phyloP scores from a whole-genome alignment of 768 basidiomycete genomes.

The Kwoniella sp. region DNA sequence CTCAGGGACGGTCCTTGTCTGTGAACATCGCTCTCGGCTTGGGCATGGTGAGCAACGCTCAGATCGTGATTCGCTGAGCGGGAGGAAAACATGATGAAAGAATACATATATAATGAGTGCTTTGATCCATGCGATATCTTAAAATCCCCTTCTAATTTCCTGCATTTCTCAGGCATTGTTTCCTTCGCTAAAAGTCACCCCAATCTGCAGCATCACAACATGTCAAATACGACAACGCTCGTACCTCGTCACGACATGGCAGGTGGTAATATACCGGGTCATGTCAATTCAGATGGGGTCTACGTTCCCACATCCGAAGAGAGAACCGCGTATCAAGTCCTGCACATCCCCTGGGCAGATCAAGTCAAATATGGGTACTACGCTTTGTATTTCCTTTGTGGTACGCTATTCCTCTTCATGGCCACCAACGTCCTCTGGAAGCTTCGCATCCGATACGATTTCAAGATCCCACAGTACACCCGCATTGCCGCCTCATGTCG shows the following conservation, averaged over 20 bases:
- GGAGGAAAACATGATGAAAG: no score
- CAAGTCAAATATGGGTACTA: constrained; percentile 18
- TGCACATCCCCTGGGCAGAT: constrained; percentile 13
- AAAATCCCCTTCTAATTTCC: no score
- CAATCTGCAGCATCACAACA: no score
- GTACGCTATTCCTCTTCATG: background rate
- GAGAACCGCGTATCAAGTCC: constrained; percentile 15
- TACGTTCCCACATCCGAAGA: constrained; percentile 18
- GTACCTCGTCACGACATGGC: background rate
- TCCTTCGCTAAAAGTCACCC: no score
- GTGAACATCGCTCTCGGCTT: no score
- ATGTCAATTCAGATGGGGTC: constrained; percentile 10
- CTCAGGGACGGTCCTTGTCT: background rate
- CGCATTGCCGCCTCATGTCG: background rate
- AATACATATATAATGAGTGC: no score
- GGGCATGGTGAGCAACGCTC: background rate
- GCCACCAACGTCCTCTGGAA: constrained; percentile 8
- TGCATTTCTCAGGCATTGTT: no score
- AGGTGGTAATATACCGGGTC: constrained; percentile 5
- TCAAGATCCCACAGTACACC: background rate
- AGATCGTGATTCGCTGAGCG: no score
- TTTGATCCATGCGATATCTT: no score
- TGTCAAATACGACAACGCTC: background rate
- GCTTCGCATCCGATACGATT: background rate
- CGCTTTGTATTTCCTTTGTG: constrained; percentile 10